A percentile compares a stretch with the other conserved stretches of the same genome.
phyloP scores from a whole-genome alignment of 2,329 filamentous ascomycete species.

The Arthroderma sp. region DNA sequence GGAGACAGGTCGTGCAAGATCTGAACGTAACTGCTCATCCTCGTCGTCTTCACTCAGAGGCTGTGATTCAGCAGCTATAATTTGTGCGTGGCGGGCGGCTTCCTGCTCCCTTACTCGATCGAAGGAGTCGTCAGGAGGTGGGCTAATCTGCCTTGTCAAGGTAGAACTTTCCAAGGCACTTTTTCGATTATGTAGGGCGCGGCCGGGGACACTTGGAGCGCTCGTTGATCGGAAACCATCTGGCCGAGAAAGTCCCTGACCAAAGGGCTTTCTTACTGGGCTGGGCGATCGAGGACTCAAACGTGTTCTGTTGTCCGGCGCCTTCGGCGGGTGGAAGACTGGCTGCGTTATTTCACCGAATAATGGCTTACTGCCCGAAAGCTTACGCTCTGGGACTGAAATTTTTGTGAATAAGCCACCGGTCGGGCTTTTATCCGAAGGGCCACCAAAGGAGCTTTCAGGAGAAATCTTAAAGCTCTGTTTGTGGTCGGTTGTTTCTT shows the following conservation, averaged over 20 bases:
- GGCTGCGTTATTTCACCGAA: conserved; percentile 34
- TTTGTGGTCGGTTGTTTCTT: conserved; percentile 17
- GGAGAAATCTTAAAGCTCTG: conserved; percentile 29
- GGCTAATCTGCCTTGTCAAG: conserved; percentile 16
- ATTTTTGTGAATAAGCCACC: conserved; percentile 30
- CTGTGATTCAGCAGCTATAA: conserved; percentile 22
- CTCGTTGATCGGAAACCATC: conserved; percentile 26
- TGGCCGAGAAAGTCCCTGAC: conserved; percentile 19
- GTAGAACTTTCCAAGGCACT: conserved; percentile 23
- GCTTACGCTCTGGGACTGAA: conserved; percentile 18
- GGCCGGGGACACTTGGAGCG: conserved; percentile 25
- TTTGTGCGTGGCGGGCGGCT: conserved; percentile 20
- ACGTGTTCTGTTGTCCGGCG: conserved; percentile 17
- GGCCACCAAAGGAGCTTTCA: conserved; percentile 32
- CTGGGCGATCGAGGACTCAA: conserved; percentile 33
- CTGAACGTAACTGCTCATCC: conserved; percentile 33
- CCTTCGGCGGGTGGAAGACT: conserved; percentile 24
- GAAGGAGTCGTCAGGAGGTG: conserved; percentile 14
- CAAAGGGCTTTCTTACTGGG: conserved; percentile 25
- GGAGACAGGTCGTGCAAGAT: conserved; percentile 31
- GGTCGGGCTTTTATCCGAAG: conserved; percentile 23
- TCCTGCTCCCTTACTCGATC: conserved; percentile 19
- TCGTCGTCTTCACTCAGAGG: conserved; percentile 35
- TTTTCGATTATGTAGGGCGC: conserved; percentile 29
- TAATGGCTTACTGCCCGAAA: conserved; percentile 20